Conservation (phyloP, 306 rosid species). For the Acmispon strigosus region DNA sequence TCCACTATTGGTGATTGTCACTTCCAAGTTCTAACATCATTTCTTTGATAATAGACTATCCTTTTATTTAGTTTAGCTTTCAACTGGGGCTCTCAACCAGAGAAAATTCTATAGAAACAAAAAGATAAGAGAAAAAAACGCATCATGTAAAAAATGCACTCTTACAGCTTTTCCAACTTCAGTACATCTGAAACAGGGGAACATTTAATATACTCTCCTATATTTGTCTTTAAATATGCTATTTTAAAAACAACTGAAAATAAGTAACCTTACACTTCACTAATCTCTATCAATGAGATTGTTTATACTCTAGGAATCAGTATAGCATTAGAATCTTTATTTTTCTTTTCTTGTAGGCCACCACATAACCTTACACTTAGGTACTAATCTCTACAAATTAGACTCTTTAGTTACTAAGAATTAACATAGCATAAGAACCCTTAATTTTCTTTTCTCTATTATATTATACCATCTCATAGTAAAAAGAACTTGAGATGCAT, state of each 20-base stretch:
- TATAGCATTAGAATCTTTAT: conserved; percentile 10
- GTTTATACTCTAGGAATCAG: conserved; percentile 14
- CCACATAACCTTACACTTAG: neutral
- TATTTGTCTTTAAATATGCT: neutral
- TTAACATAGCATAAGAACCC: conserved; percentile 12
- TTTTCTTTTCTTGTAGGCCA: neutral
- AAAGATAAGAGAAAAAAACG: neutral
- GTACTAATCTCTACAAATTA: conserved; percentile 24
- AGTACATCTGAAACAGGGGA: conserved; percentile 24
- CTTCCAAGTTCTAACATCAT: conserved; percentile 6
- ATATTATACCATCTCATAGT: conserved; percentile 18
- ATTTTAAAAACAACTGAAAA: neutral
- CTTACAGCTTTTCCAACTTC: conserved; percentile 16
- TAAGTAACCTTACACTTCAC: conserved; percentile 9
- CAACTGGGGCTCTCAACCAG: conserved; percentile 5
- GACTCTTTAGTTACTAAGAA: conserved; percentile 11
- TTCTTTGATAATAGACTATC: conserved; percentile 1
- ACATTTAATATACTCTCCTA: conserved; percentile 8
- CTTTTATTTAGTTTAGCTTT: conserved; percentile 12
- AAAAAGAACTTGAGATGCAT: conserved; percentile 30
- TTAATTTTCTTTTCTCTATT: neutral
- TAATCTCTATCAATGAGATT: conserved; percentile 21
- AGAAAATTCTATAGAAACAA: neutral
- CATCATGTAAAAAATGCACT: conserved; percentile 16
- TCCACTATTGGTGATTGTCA: conserved; percentile 30